A percentile compares a stretch with the other conserved stretches of the same genome.
Evolutionary conservation across 495 filamentous ascomycete genomes (phyloP).

Genomic region (Cladorrhinum samala): DNA sequence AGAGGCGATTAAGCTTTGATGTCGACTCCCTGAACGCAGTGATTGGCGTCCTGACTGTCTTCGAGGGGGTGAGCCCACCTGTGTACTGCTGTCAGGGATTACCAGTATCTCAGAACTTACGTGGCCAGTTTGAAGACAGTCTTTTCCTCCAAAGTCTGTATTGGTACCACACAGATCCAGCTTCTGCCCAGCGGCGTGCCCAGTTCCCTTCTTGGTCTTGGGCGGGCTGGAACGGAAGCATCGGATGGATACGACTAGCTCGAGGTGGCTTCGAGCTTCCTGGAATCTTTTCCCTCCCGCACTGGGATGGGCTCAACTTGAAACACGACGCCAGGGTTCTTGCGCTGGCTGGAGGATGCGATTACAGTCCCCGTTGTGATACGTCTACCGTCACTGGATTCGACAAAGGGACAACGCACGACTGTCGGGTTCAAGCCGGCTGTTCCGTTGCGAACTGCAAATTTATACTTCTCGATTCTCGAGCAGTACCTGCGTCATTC

Average conservation of each 20-base stretch:
- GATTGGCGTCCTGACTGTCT: background rate
- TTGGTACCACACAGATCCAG: background rate
- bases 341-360: background rate
- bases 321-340: constrained; percentile 1
- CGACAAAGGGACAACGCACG: background rate
- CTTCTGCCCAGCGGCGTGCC: background rate
- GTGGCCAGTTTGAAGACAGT: background rate
- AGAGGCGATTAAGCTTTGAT: background rate
- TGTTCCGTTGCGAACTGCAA: background rate
- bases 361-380: background rate
- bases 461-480: background rate
- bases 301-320: background rate
- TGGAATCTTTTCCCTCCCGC: background rate
- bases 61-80: background rate
- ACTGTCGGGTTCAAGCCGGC: background rate
- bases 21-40: background rate
- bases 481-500: background rate
- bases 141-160: background rate
- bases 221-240: background rate
- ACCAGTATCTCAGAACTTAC: background rate
- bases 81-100: background rate
- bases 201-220: background rate
- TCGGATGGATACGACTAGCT: background rate
- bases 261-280: too few relatives aligned
- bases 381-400: background rate